These are phyloP conservation scores for Aspergillus asperescens DNA, from an alignment of 495 filamentous ascomycete species.

Conservation along the genomic window DNA sequence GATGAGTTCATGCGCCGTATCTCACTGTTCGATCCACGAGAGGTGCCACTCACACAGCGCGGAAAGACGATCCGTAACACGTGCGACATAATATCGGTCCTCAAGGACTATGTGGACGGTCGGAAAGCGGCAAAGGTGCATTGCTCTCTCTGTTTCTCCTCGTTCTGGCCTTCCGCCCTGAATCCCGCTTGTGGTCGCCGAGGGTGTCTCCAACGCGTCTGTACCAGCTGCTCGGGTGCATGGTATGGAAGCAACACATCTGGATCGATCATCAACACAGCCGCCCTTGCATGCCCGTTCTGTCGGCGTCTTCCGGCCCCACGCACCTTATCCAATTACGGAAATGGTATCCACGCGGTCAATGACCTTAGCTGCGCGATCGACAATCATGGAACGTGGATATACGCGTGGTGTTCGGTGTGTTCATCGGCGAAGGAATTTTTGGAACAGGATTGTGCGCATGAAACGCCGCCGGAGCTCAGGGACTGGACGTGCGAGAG, in stretches of 20 bases:
- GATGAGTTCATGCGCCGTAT: constrained; percentile 29
- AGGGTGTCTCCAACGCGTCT: constrained; percentile 25
- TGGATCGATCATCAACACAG: constrained; percentile 35
- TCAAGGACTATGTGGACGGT: constrained; percentile 29
- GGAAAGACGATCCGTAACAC: constrained; percentile 41
- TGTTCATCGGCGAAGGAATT: constrained; percentile 31
- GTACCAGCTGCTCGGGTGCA: constrained; percentile 17
- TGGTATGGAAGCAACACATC: constrained; percentile 25
- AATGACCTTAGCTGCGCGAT: constrained; percentile 25
- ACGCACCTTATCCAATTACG: constrained; percentile 24
- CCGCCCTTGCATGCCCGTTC: constrained; percentile 40
- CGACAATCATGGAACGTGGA: constrained; percentile 30
- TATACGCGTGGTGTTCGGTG: constrained; percentile 36
- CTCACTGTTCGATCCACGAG: constrained; percentile 26
- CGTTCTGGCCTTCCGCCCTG: constrained; percentile 19
- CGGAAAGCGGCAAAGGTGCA: constrained; percentile 26
- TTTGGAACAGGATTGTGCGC: constrained; percentile 31
- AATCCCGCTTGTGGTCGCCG: constrained; percentile 23
- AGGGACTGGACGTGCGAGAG: constrained; percentile 29
- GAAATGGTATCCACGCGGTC: constrained; percentile 16
- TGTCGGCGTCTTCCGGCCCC: constrained; percentile 34
- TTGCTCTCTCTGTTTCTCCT: constrained; percentile 39
- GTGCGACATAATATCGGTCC: constrained; percentile 21
- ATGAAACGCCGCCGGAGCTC: constrained; percentile 23
- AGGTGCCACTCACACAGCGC: constrained; percentile 17